Percentiles rank a stretch among this genome's conserved stretches.
phyloP scores from a whole-genome alignment of 768 basidiomycete genomes.

The Lentinula detonsa region DNA sequence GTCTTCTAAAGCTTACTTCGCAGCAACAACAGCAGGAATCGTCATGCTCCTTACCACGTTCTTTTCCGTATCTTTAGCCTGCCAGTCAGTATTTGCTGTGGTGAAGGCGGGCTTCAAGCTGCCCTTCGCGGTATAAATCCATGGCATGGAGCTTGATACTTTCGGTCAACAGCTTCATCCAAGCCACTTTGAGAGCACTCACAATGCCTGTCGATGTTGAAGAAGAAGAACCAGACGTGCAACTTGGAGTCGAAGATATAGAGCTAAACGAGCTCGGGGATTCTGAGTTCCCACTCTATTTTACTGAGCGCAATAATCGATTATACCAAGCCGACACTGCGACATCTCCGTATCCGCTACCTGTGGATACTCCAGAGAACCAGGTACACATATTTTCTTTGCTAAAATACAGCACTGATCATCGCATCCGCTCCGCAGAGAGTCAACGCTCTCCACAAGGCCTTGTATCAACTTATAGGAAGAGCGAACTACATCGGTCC shows the following conservation, averaged over 20 bases:
- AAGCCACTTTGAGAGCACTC: background rate
- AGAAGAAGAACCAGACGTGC: background rate
- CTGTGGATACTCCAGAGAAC: slow-evolving; percentile 67
- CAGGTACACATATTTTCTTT: slow-evolving; percentile 33
- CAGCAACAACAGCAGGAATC: background rate
- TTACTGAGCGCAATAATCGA: slow-evolving; percentile 49
- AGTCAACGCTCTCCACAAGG: slow-evolving; percentile 40
- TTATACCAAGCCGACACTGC: slow-evolving; percentile 63
- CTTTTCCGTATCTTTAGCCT: background rate
- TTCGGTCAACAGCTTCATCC: background rate
- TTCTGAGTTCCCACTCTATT: slow-evolving; percentile 57
- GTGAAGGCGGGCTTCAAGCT: background rate
- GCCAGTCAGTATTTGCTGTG: background rate
- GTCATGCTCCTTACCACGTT: background rate
- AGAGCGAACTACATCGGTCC: slow-evolving; percentile 53
- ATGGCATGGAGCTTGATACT: background rate
- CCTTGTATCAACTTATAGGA: slow-evolving; percentile 45
- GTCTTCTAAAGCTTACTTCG: background rate
- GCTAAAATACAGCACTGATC: background rate
- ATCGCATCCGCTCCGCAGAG: slow-evolving; percentile 32
- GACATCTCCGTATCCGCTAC: slow-evolving; percentile 60
- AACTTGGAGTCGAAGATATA: background rate
- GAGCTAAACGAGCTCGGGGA: slow-evolving; percentile 35
- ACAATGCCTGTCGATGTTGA: background rate
- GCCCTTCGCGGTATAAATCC: background rate